Conservation (phyloP, 1,284 basidiomycete genomes). For the Pseudozyma sp. region DNA sequence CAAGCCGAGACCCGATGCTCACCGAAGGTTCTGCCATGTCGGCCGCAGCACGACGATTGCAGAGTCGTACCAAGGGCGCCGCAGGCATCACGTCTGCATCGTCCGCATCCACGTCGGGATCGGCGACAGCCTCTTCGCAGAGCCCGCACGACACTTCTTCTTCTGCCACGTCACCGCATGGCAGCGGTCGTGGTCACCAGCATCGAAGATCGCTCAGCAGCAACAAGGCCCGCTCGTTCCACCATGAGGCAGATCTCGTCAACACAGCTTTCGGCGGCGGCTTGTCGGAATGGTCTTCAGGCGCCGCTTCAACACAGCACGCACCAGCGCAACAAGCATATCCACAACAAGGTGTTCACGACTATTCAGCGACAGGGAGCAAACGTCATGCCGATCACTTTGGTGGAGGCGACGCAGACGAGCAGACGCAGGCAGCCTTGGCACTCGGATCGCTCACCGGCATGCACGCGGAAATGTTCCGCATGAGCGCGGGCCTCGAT, state of each 20-base stretch:
- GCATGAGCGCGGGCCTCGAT: conserved; percentile 48
- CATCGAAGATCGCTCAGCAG: conserved; percentile 38
- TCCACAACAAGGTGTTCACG: conserved; percentile 24
- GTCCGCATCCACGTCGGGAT: conserved; percentile 47
- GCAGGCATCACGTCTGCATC: conserved; percentile 19
- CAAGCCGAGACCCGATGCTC: conserved; percentile 31
- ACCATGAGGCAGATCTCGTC: conserved; percentile 47
- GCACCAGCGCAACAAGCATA: conserved; percentile 18
- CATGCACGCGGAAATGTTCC: conserved; percentile 54
- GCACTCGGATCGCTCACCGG: conserved; percentile 42
- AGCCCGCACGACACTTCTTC: conserved; percentile 52
- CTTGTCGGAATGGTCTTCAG: conserved; percentile 33
- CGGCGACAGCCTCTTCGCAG: conserved; percentile 45
- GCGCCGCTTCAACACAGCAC: conserved; percentile 12
- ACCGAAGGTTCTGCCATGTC: conserved; percentile 31
- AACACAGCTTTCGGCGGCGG: conserved; percentile 45
- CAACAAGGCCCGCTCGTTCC: conserved; percentile 35
- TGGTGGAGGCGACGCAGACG: conserved; percentile 32
- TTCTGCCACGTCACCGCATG: conserved; percentile 47
- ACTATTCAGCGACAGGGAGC: conserved; percentile 37
- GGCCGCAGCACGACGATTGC: conserved; percentile 35
- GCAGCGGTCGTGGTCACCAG: conserved; percentile 25
- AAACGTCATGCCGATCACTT: conserved; percentile 44
- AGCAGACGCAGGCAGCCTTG: conserved; percentile 46
- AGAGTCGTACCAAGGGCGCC: conserved; percentile 24